Evolutionary conservation across 2,329 filamentous ascomycete species (phyloP).

Genomic region (Calonectria pseudoreteaudii): DNA sequence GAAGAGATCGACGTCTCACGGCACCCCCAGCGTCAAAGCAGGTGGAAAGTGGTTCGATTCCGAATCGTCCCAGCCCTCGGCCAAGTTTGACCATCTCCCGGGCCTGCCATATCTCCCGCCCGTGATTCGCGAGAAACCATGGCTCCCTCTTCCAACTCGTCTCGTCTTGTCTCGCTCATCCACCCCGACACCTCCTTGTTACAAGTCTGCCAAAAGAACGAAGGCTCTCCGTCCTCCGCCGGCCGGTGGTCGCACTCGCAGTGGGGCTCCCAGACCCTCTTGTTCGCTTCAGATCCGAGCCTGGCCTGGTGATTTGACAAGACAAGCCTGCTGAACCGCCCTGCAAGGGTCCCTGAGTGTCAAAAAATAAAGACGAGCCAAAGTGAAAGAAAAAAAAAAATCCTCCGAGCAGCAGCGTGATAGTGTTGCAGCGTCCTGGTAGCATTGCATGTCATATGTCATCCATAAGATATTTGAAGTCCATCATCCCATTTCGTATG

Average conservation of each 20-base stretch:
- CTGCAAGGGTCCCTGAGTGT: conserved; percentile 1
- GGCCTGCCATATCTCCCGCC: neutral
- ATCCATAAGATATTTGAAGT: neutral
- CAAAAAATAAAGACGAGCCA: neutral
- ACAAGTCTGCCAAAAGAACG: conserved; percentile 38
- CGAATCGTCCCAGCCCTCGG: conserved; percentile 21
- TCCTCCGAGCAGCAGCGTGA: neutral
- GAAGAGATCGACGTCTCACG: conserved; percentile 9
- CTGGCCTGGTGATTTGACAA: conserved; percentile 6
- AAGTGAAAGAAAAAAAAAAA: neutral
- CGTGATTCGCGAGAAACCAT: conserved; percentile 5
- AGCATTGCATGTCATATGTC: neutral
- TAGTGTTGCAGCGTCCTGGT: neutral
- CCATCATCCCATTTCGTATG: neutral
- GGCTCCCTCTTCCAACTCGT: neutral
- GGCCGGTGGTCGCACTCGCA: conserved; percentile 27
- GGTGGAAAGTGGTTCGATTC: conserved; percentile 34
- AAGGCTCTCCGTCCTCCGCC: conserved; percentile 31
- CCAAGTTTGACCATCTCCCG: conserved; percentile 15
- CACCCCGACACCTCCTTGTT: conserved; percentile 40
- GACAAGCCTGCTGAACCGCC: neutral
- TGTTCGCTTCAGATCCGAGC: conserved; percentile 2
- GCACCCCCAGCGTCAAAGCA: conserved; percentile 10
- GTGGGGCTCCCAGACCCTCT: conserved; percentile 12
- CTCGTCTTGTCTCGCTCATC: conserved; percentile 12